Percentiles rank a stretch among this genome's conserved stretches.
Evolutionary conservation across 108 stramenopile species (phyloP).

Genomic region (Thalassiosira profunda): DNA sequence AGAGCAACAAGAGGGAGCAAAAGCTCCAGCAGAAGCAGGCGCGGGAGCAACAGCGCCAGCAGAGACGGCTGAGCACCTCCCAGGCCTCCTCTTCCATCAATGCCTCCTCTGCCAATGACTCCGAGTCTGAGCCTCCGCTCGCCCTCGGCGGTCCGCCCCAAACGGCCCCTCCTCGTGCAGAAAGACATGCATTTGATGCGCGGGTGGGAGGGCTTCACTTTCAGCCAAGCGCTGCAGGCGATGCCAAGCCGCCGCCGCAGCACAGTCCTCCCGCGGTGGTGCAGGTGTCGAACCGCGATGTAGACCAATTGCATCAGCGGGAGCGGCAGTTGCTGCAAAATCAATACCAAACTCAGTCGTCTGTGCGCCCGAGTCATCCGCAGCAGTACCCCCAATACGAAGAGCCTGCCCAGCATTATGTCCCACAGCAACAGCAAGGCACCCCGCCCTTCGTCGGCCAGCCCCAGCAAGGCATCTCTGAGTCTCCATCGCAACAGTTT

Average conservation of each 20-base stretch:
- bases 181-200: not conserved
- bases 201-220: not conserved
- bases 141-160: not conserved
- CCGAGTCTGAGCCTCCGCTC: not conserved
- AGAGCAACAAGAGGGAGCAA: conserved; percentile 18
- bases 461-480: not conserved
- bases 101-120: no score
- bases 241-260: not conserved
- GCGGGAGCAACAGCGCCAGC: conserved; percentile 3
- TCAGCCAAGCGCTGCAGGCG: not conserved
- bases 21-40: conserved; percentile 16
- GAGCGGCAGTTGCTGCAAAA: conserved; percentile 9
- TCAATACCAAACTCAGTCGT: conserved; percentile 8
- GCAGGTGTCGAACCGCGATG: not conserved
- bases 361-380: conserved; percentile 7
- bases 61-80: not conserved
- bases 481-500: conserved; percentile 14
- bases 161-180: not conserved
- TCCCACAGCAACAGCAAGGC: conserved; percentile 13
- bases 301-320: not conserved
- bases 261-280: not conserved
- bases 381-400: conserved; percentile 16
- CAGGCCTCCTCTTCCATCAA: not conserved
- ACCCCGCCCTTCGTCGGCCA: not conserved
- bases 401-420: conserved; percentile 2